These are phyloP conservation scores for Citrullus mucosospermus DNA, from an alignment of 306 rosid genomes.

Conservation along the genomic window DNA sequence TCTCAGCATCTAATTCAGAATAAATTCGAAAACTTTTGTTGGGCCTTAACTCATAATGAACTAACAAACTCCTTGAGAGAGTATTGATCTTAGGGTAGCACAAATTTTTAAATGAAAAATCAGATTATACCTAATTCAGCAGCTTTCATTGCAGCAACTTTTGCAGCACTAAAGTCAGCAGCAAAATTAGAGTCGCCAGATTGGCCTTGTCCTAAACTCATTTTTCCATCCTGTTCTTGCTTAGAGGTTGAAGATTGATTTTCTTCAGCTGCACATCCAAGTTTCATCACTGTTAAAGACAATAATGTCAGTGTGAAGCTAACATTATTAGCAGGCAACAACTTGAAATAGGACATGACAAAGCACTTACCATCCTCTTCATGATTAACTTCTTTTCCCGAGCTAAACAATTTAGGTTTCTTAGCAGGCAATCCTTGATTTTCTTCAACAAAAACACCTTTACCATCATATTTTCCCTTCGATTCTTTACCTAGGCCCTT, in stretches of 20 bases:
- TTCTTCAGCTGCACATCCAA: conserved; percentile 30
- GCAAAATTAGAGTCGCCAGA: conserved; percentile 30
- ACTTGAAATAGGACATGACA: background rate
- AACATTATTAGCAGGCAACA: background rate
- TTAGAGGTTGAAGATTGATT: conserved; percentile 16
- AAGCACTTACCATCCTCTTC: conserved; percentile 36
- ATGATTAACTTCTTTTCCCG: conserved; percentile 28
- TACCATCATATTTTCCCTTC: conserved; percentile 21
- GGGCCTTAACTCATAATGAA: background rate
- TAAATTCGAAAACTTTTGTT: background rate
- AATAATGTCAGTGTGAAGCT: background rate
- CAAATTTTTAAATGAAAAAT: background rate
- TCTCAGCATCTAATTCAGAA: background rate
- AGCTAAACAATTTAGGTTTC: conserved; percentile 34
- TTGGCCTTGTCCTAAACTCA: conserved; percentile 22
- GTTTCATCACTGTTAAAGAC: conserved; percentile 16
- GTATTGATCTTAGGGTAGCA: background rate
- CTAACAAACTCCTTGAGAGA: background rate
- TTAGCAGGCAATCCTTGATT: conserved; percentile 42
- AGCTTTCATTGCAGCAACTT: conserved; percentile 92
- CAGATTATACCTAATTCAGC: conserved; percentile 70
- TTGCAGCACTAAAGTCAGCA: conserved; percentile 63
- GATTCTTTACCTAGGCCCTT: conserved; percentile 36
- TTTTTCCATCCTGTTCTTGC: conserved; percentile 30
- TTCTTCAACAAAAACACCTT: conserved; percentile 17